These are phyloP conservation scores for Lunasporangiospora selenospora DNA, from an alignment of 192 early-diverging fungal genomes.

Conservation along the genomic window DNA sequence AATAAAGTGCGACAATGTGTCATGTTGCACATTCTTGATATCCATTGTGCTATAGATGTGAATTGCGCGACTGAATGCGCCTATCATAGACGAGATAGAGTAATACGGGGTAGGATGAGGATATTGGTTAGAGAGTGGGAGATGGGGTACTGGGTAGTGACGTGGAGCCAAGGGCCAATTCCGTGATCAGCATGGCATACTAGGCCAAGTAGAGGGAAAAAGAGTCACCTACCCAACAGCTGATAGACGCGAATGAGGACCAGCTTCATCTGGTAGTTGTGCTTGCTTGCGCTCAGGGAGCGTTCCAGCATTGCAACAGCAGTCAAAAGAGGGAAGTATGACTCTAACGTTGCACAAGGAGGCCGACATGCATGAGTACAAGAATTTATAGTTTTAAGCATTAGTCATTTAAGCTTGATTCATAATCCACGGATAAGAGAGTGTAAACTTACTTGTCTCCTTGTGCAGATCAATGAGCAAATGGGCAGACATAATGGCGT, in stretches of 20 bases:
- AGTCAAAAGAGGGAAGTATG: slow-evolving; percentile 46
- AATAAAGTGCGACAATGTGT: slow-evolving; percentile 82
- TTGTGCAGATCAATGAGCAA: slow-evolving; percentile 62
- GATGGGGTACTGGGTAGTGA: too few relatives aligned
- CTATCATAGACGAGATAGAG: slow-evolving; percentile 20
- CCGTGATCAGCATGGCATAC: neutral
- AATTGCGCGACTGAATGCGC: slow-evolving; percentile 64
- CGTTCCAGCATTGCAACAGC: slow-evolving; percentile 76
- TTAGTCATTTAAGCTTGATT: neutral
- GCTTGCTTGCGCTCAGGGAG: slow-evolving; percentile 74
- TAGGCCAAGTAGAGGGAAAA: neutral
- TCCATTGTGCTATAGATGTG: slow-evolving; percentile 75
- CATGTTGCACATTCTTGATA: slow-evolving; percentile 92
- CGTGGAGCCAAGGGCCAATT: too few relatives aligned
- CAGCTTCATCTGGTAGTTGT: slow-evolving; percentile 88
- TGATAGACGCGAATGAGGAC: slow-evolving; percentile 85
- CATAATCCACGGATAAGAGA: neutral
- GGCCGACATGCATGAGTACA: neutral
- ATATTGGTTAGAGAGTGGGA: neutral
- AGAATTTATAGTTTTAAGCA: neutral
- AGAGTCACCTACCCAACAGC: slow-evolving; percentile 61
- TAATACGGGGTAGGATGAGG: neutral
- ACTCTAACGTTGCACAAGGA: slow-evolving; percentile 17
- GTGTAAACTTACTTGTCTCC: slow-evolving; percentile 29
- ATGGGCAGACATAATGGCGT: slow-evolving; percentile 68